Evolutionary conservation across 805 yeast genomes (phyloP), one percentile per base, ranked within the genome.

Genomic region (Jamesozyma piceae): DNA sequence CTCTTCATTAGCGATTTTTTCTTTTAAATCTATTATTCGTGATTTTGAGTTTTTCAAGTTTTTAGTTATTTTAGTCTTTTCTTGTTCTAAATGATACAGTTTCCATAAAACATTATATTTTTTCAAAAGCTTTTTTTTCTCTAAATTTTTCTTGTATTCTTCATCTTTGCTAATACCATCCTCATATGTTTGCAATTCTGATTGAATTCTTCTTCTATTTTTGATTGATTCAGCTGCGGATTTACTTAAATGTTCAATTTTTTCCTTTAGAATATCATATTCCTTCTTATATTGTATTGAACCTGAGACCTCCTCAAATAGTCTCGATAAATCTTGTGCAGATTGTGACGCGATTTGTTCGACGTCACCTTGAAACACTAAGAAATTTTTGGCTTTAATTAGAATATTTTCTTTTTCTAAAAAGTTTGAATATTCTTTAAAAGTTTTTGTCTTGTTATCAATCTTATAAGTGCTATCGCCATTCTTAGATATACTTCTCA

Each of bases 351-450:
- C 97, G 33, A 92, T 79, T 52, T 80, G 82, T 60, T 90, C 97
- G 39, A 92, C 95, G 58, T 90, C 97, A 46, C 98, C 97, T 67
- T 92, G 98, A 58, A 90, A 88, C 6, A 92, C 97, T 46, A 92
- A 66, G 54, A 90, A 90, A 60, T 92, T 92, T 57, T 86, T 74
- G 1, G 97, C 96, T 57, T 83, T 86, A 50, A 88, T 82, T 46
- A 89, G 65, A 43, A 90, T 87, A 54, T 86, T 85, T 56, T 90
- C 94, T 5, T 69, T 67, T 50, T 82, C 84, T 55, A 92, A 70
- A 2, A 79, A 69, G 38, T 69, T 68, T 0, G 81, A 56, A 55
- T 92, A 92, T 45, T 80, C 80, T 31, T 69, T 60, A 8, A 82
- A 82, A 10, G 82, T 70, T 2, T 79, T 87, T 0, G 66, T 56